Base-by-base conservation (phyloP, 805 yeast genomes). In the Clavispora asparagi region DNA sequence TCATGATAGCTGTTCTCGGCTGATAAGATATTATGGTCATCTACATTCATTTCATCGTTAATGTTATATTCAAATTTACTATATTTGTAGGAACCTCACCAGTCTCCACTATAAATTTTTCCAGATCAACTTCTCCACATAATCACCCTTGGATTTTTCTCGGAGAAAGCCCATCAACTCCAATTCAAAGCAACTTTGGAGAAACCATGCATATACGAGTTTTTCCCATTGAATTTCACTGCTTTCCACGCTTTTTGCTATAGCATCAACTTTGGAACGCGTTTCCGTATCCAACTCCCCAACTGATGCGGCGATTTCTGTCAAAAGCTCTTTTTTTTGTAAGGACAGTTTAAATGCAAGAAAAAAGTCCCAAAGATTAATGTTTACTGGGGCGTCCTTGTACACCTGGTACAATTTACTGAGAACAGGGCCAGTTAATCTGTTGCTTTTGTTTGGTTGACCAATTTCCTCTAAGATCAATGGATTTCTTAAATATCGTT, bases 361-460 rank as follows among this genome's bases (percentile, higher is more conserved):
- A 56, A 73, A 86, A 53, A 81, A 82, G 54, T 86, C 95, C 63
- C 72, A 82, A 44, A 84, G 73, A 57, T 86, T 86, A 50, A 86
- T 74, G 28, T 74, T 67, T 3, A 82, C 71, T 23, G 87, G 85
- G 0, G 96, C 91, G 55, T 90, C 97, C 48, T 94, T 78, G 60
- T 83, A 85, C 13, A 87, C 70, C 41, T 79, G 76, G 64, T 79
- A 90, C 44, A 90, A 60, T 41, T 76, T 78, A 28, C 53, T 38
- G n/a, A 54, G 31, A 4, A 49, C 41, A 13, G 57, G 57, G 4
- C 57, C 57, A 29, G 45, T 29, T 8, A 54, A 48, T 9, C 49
- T 43, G 11, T 44, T 31, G n/a, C 35, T 29, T 13, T 31, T 29
- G n/a, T 42, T 42, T 13, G 43, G 23, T 12, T 35, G 38, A 11